Evolutionary conservation across 1,284 basidiomycete genomes (phyloP), one percentile per base, ranked within the genome.

Genomic region (Vanrija sp.): DNA sequence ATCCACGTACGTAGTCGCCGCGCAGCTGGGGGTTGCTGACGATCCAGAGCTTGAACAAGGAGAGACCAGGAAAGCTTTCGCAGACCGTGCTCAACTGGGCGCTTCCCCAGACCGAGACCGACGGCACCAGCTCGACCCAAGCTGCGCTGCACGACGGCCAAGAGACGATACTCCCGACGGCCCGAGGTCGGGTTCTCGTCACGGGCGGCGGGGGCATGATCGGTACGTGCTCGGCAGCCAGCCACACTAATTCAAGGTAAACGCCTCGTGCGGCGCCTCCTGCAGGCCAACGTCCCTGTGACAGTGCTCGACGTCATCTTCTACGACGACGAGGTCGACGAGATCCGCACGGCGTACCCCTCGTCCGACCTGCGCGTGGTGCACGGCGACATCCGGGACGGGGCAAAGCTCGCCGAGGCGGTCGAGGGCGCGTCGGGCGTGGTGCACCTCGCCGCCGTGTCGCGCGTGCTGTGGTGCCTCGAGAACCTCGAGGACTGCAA

Each of bases 391-490:
- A 62, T 69, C n/a, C 52, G 65, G 18, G 56, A 66, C 43, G 20
- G 57, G 5, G 24, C 22, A 4, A 41, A 44, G 12, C 52, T 67
- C 12, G 12, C 38, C 0, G 8, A 44, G 2, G 55, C 60, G 12
- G 47, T 66, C 44, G 7, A 38, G 9, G 62, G 61, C 51, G 53
- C 64, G 10, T 47, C 47, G 12, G 68, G 68, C 1, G 60, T 69
- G 18, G 60, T 71, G 37, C 59, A 71, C 44, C 63, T 71, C 31
- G 68, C 66, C 1, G 68, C 66, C n/a, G 66, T 71, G 7, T 66
- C 64, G 2, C 57, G 67, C 6, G 64, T 71, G 6, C 45, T 56
- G 15, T 65, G 63, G 62, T 71, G 68, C 27, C 39, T 68, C 5
- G 65, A 68, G 49, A 66, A 69, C 56, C 56, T 63, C 24, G 42